These are phyloP conservation scores for Verticillium isaacii DNA, from an alignment of 2,329 filamentous ascomycete genomes.

Conservation along the genomic window DNA sequence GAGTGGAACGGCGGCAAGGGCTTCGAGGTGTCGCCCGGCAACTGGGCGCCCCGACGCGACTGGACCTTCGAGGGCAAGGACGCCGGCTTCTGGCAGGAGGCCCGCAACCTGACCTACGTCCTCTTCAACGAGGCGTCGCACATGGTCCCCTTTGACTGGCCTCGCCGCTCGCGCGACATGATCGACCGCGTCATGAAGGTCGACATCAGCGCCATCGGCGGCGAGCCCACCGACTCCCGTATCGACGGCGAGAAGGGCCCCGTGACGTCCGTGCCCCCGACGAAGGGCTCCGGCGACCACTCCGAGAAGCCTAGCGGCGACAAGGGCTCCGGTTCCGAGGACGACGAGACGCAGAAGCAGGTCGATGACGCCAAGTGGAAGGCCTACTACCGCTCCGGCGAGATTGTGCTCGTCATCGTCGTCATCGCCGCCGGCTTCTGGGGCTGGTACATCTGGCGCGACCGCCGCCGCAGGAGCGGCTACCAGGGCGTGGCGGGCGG, in stretches of 20 bases:
- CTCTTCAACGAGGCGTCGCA: conserved; percentile 94
- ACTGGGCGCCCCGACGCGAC: conserved; percentile 80
- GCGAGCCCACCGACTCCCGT: conserved; percentile 68
- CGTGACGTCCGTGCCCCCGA: conserved; percentile 22
- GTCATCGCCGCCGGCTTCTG: conserved; percentile 67
- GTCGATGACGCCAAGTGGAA: conserved; percentile 83
- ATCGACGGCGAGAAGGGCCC: conserved; percentile 66
- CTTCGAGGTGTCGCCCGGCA: conserved; percentile 61
- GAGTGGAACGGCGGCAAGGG: conserved; percentile 88
- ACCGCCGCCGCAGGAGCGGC: conserved; percentile 49
- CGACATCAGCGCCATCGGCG: conserved; percentile 85
- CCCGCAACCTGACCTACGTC: conserved; percentile 92
- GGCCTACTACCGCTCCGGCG: conserved; percentile 83
- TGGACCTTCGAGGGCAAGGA: conserved; percentile 90
- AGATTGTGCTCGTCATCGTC: conserved; percentile 79
- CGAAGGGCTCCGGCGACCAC: conserved; percentile 62
- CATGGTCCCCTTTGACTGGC: conserved; percentile 96
- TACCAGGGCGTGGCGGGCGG: conserved; percentile 47
- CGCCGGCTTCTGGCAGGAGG: conserved; percentile 90
- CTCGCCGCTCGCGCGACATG: conserved; percentile 87
- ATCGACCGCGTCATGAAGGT: conserved; percentile 93
- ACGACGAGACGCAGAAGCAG: conserved; percentile 63
- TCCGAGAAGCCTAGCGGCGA: conserved; percentile 52
- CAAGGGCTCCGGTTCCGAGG: conserved; percentile 55
- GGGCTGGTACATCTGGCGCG: conserved; percentile 67